Base-by-base conservation (phyloP, 768 basidiomycete genomes). In the Mycena amicta region DNA sequence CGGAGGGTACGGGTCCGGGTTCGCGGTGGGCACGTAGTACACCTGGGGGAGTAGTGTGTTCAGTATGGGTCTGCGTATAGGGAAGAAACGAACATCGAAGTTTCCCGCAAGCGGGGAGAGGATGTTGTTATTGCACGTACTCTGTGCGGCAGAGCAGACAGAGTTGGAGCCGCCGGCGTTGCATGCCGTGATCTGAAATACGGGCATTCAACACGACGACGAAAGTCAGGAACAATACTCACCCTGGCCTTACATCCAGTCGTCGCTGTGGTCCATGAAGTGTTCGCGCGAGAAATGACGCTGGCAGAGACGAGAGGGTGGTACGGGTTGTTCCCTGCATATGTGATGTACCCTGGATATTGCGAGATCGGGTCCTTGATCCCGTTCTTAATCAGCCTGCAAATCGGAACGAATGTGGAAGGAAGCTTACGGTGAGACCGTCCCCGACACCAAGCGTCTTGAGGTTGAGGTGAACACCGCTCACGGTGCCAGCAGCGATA, bases 371-470 rank as follows among this genome's bases (percentile, higher is more conserved):
- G 74, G 57, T 79, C 74, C 75, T 76, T 47, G 29, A 27, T 40
- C 29, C 4, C 6, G 45, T 13, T 46, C n/a, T n/a, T n/a, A n/a
- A n/a, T n/a, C n/a, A n/a, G n/a, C n/a, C n/a, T n/a, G n/a, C n/a
- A n/a, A n/a, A n/a, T n/a, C n/a, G n/a, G n/a, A n/a, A n/a, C n/a
- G n/a, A n/a, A n/a, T n/a, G n/a, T n/a, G n/a, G n/a, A n/a, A 13
- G 25, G 45, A 16, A 53, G 23, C n/a, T 8, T 68, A 86, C 84
- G 3, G 85, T 86, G 26, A 87, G 70, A 11, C 86, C 86, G 65
- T 88, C 77, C n/a, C 87, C 86, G 18, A 88, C 74, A 23, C 84
- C 87, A 25, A 87, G 77, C 26, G 80, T 74, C 65, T 85, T 79
- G 23, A 88, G 77, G 59, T 87, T 86, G 52, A 88, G 75, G 3